Evolutionary conservation across 2,329 filamentous ascomycete species (phyloP), one percentile per base, ranked within the genome.

Genomic region (Verticillium albo-atrum): DNA sequence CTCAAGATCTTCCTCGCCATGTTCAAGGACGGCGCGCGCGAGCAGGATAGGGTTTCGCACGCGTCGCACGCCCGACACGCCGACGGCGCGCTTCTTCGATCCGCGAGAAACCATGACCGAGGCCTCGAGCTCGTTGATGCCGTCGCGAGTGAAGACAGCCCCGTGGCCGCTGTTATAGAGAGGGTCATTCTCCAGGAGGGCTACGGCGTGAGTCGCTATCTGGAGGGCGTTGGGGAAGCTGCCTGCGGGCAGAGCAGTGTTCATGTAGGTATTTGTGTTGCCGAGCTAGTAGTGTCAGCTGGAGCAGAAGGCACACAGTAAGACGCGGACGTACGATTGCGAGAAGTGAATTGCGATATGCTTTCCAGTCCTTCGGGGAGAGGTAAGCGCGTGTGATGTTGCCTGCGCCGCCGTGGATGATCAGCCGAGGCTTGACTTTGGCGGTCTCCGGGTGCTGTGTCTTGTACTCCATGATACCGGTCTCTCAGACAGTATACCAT

Each of bases 111-210:
- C 89, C 92, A 96, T 96, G 56, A 96, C 84, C 9, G 87, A 90
- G 1, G 91, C 90, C 75, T 97, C 92, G 62, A 96, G 86, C 76
- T 97, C 90, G 71, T 93, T 92, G 63, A 87, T 83, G 20, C 92
- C 93, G 64, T 89, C 87, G 56, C 88, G 85, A 0, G 91, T 96
- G 73, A 96, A 97, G 23, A 96, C 92, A 56, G 92, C 90, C 57
- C 93, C 93, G 67, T 87, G 88, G 7, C 87, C 92, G 60, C 87
- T 87, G 76, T 97, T 97, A 82, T 95, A 96, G 4, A 96, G 83
- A 2, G 88, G 82, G 68, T 92, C 85, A 68, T 96, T 80, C 75
- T 97, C 92, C 17, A 97, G 83, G 27, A 88, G 80, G 1, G 80
- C 77, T 12, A 96, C 91, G 52, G 92, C 92, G 71, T 88, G 84